Percentiles rank a stretch among this genome's conserved stretches.
These are phyloP conservation scores for Choiromyces venosus DNA, from an alignment of 495 filamentous ascomycete genomes.

Conservation along the genomic window DNA sequence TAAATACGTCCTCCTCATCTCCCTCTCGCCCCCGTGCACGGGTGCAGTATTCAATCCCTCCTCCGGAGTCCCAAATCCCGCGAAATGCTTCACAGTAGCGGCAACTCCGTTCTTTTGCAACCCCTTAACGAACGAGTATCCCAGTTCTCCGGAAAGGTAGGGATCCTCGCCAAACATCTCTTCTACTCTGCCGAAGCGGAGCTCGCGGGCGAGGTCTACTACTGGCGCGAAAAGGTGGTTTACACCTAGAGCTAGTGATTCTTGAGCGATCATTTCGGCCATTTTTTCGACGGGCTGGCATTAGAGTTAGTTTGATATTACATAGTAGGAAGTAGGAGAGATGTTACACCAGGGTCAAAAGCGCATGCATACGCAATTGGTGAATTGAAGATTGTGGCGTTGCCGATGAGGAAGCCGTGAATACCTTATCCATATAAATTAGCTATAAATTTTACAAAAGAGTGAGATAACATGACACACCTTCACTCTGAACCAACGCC, in stretches of 20 bases:
- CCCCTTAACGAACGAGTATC: constrained; percentile 56
- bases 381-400: constrained; percentile 71
- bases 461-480: constrained; percentile 24
- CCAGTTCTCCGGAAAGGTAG: constrained; percentile 53
- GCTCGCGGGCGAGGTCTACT: constrained; percentile 61
- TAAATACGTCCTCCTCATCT: constrained; percentile 62
- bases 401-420: constrained; percentile 62
- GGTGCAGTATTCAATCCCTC: constrained; percentile 65
- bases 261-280: constrained; percentile 56
- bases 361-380: constrained; percentile 65
- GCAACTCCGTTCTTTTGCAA: constrained; percentile 59
- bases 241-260: constrained; percentile 58
- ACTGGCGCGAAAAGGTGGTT: constrained; percentile 66
- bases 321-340: background rate
- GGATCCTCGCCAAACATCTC: constrained; percentile 64
- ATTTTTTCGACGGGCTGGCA: constrained; percentile 54
- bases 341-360: constrained; percentile 50
- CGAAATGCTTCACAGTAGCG: constrained; percentile 66
- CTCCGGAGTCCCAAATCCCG: constrained; percentile 59
- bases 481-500: constrained; percentile 64
- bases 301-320: constrained; percentile 17
- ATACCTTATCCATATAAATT: constrained; percentile 46
- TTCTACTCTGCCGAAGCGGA: constrained; percentile 64
- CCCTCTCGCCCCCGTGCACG: constrained; percentile 63
- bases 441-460: background rate